Evolutionary conservation across 2,329 filamentous ascomycete genomes (phyloP).

Genomic region (Fusarium phyllophilum): DNA sequence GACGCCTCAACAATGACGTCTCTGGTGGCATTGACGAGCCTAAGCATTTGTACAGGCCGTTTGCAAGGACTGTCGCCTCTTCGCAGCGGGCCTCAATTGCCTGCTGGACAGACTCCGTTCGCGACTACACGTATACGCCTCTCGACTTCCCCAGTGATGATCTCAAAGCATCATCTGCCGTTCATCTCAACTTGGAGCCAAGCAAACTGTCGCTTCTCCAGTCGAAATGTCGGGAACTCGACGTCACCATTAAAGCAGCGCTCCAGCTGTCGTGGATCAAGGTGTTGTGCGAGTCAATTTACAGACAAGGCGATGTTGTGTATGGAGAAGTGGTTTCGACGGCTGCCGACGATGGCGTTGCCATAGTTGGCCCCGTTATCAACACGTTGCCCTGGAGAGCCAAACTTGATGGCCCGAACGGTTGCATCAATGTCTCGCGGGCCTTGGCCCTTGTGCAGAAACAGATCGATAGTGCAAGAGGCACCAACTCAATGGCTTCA

Average conservation of each 20-base stretch:
- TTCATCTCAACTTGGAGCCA: neutral
- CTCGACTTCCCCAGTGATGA: neutral
- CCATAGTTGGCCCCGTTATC: conserved; percentile 4
- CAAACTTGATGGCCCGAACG: neutral
- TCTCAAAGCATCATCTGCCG: conserved; percentile 9
- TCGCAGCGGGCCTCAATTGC: neutral
- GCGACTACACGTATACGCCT: neutral
- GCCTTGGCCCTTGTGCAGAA: neutral
- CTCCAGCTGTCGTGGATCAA: conserved; percentile 17
- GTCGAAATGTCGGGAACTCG: neutral
- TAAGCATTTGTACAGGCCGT: neutral
- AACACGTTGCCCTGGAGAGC: conserved; percentile 15
- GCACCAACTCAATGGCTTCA: conserved; percentile 17
- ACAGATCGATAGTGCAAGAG: conserved; percentile 6
- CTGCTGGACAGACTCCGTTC: neutral
- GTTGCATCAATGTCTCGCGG: neutral
- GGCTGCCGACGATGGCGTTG: neutral
- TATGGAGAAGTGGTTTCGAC: conserved; percentile 14
- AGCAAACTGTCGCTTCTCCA: neutral
- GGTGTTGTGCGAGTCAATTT: conserved; percentile 1
- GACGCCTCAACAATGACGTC: neutral
- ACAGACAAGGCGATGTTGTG: conserved; percentile 1
- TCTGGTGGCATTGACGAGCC: neutral
- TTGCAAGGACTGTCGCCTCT: neutral
- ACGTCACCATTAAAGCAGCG: conserved; percentile 6